Percentiles rank a stretch among this genome's conserved stretches.
Evolutionary conservation across 176 grass and related monocot genomes (phyloP).

Genomic region (Canna indica): DNA sequence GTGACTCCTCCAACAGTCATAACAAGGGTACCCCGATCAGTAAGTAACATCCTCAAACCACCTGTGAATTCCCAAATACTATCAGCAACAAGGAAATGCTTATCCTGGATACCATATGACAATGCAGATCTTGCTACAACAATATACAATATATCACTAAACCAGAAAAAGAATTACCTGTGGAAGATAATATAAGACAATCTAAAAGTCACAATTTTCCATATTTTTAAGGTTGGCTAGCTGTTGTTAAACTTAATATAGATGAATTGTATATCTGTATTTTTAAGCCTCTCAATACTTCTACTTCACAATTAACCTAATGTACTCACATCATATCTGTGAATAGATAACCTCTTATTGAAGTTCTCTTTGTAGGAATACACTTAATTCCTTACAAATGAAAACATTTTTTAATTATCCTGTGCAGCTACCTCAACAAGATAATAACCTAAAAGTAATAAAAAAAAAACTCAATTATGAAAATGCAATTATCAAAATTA

Average conservation of each 20-base stretch:
- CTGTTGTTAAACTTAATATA: too few species aligned
- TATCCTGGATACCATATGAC: background rate
- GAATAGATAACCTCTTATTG: background rate
- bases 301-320: background rate
- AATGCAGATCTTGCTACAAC: background rate
- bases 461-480: too few species aligned
- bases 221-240: background rate
- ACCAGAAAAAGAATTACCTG: background rate
- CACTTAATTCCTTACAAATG: background rate
- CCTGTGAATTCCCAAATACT: constrained; percentile 40
- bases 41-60: constrained; percentile 62
- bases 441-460: background rate
- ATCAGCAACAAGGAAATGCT: constrained; percentile 12
- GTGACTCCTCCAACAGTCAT: constrained; percentile 90
- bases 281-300: background rate
- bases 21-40: constrained; percentile 66
- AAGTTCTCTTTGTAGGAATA: background rate
- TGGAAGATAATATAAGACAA: background rate
- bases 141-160: too few species aligned
- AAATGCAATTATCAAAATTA: too few species aligned
- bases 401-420: background rate
- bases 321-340: background rate
- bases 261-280: too few species aligned
- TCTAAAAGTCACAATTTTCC: background rate
- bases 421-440: background rate